These are phyloP conservation scores for Amauroascus niger DNA, from an alignment of 2,329 filamentous ascomycete species.

Conservation along the genomic window DNA sequence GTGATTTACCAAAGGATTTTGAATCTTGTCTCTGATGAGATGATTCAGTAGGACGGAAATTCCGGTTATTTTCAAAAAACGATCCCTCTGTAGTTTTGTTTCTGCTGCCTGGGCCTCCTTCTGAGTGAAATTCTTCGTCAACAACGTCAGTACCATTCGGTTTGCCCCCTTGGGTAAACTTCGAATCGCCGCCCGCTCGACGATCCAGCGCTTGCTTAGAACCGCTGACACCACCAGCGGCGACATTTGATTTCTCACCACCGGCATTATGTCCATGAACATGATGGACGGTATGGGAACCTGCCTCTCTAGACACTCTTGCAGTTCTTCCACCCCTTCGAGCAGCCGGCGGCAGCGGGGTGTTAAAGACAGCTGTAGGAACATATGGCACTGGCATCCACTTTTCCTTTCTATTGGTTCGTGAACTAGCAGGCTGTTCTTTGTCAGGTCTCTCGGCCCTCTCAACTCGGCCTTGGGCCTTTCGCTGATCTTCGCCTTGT, in stretches of 20 bases:
- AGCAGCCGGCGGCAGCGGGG: constrained; percentile 51
- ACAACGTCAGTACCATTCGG: neutral
- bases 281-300: constrained; percentile 39
- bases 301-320: constrained; percentile 46
- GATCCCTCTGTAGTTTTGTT: constrained; percentile 21
- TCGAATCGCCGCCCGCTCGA: constrained; percentile 1
- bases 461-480: constrained; percentile 53
- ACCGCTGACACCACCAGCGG: constrained; percentile 21
- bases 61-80: constrained; percentile 16
- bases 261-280: constrained; percentile 23
- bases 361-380: constrained; percentile 77
- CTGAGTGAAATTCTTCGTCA: constrained; percentile 14
- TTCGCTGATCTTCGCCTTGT: constrained; percentile 66
- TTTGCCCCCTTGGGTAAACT: neutral
- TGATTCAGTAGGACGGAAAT: constrained; percentile 19
- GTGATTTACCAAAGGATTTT: constrained; percentile 29
- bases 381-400: constrained; percentile 79
- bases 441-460: constrained; percentile 46
- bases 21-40: constrained; percentile 28
- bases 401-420: constrained; percentile 60
- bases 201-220: constrained; percentile 23
- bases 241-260: constrained; percentile 27
- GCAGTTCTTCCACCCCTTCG: constrained; percentile 47
- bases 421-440: constrained; percentile 50
- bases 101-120: constrained; percentile 24